A percentile compares a stretch with the other conserved stretches of the same genome.
Conservation (phyloP, 2,329 filamentous ascomycete species). For the Colletotrichum gloeosporioides region DNA sequence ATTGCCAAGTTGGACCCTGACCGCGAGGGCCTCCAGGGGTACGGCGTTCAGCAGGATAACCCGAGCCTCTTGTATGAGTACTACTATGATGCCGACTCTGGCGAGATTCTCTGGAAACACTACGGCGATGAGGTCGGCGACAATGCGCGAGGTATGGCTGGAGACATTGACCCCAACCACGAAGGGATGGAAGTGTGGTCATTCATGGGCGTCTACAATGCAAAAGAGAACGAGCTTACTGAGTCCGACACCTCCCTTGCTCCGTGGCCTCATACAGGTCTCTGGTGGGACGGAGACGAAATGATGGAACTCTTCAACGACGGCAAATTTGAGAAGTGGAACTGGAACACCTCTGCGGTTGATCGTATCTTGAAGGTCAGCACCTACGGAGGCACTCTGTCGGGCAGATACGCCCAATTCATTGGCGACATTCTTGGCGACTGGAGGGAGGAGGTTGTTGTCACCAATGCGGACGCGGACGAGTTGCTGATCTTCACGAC, state of each 20-base stretch:
- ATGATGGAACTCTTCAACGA: slow-evolving; percentile 28
- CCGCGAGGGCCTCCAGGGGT: slow-evolving; percentile 25
- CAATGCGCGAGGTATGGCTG: slow-evolving; percentile 5
- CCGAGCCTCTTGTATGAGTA: slow-evolving; percentile 24
- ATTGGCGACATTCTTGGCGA: slow-evolving; percentile 26
- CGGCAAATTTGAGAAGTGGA: slow-evolving; percentile 27
- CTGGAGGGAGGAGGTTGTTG: slow-evolving; percentile 27
- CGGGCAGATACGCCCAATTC: slow-evolving; percentile 21
- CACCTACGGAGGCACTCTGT: not conserved
- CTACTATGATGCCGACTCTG: slow-evolving; percentile 26
- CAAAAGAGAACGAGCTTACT: slow-evolving; percentile 4
- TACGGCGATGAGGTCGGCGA: not conserved
- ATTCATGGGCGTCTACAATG: slow-evolving; percentile 26
- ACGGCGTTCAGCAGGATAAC: slow-evolving; percentile 26
- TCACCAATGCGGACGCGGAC: slow-evolving; percentile 18
- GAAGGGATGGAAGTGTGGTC: slow-evolving; percentile 27
- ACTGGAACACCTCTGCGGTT: not conserved
- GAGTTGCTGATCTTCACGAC: slow-evolving; percentile 28
- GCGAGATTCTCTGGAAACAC: slow-evolving; percentile 25
- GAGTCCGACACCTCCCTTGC: not conserved
- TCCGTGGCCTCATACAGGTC: slow-evolving; percentile 9
- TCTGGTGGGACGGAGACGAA: slow-evolving; percentile 23
- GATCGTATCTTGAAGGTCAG: not conserved
- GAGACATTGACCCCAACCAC: slow-evolving; percentile 26
- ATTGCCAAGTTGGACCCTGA: slow-evolving; percentile 27